phyloP scores from a whole-genome alignment of 805 yeast species.

The Wickerhamomyces rabaulensis region DNA sequence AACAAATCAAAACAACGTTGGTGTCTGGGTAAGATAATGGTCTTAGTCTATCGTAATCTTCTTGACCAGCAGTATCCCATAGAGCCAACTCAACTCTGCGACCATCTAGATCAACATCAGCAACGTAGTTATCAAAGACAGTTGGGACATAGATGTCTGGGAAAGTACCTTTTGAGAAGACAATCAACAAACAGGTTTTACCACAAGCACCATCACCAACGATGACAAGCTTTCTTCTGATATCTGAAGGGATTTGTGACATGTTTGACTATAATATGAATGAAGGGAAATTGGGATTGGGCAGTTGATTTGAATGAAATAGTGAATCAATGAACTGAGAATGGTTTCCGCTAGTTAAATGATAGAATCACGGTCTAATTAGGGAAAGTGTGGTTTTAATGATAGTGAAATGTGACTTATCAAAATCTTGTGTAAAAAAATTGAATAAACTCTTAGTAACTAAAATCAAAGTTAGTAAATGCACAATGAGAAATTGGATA shows the following conservation, averaged over 20 bases:
- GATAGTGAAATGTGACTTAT: neutral
- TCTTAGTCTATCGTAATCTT: slow-evolving; percentile 91
- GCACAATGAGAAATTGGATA: neutral
- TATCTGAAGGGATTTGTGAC: slow-evolving; percentile 26
- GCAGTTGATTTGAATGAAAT: neutral
- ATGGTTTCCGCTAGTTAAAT: neutral
- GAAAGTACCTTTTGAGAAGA: slow-evolving; percentile 81
- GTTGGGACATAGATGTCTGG: slow-evolving; percentile 96
- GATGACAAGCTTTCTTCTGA: slow-evolving; percentile 79
- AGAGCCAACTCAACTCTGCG: slow-evolving; percentile 89
- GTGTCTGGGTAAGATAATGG: slow-evolving; percentile 91
- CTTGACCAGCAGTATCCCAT: slow-evolving; percentile 99
- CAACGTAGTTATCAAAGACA: slow-evolving; percentile 95
- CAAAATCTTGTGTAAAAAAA: neutral
- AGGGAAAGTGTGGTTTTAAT: neutral
- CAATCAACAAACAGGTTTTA: slow-evolving; percentile 86
- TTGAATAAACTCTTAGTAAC: neutral
- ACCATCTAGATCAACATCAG: slow-evolving; percentile 90
- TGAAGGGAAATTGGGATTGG: neutral
- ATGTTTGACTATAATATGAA: slow-evolving; percentile 9
- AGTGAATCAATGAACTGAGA: neutral
- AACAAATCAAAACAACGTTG: slow-evolving; percentile 86
- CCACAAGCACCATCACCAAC: slow-evolving; percentile 99
- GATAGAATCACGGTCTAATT: neutral
- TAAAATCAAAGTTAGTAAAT: neutral